A percentile compares a stretch with the other conserved stretches of the same genome.
phyloP scores from a whole-genome alignment of 2,329 filamentous ascomycete species.

The Zopfia rhizophila region DNA sequence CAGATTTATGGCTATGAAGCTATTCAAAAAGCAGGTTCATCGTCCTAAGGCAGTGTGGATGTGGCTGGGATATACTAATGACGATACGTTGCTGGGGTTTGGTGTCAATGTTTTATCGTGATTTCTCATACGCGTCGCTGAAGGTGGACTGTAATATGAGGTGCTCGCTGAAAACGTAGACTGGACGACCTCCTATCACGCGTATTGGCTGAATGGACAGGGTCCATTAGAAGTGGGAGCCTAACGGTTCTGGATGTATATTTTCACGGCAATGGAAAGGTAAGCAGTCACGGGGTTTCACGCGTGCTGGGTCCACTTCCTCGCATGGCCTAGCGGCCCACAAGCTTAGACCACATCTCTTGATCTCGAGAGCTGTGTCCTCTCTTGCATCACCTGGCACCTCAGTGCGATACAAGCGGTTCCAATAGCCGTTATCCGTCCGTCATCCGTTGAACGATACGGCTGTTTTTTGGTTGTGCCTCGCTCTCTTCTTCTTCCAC shows the following conservation, averaged over 20 bases:
- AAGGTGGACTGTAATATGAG: constrained; percentile 9
- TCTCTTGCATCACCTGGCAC: constrained; percentile 8
- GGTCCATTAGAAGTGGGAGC: constrained; percentile 2
- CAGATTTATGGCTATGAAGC: no score
- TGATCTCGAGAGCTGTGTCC: not conserved
- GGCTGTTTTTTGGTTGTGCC: no score
- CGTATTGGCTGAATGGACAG: constrained; percentile 4
- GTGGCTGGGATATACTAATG: no score
- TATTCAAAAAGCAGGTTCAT: no score
- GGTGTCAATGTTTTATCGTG: no score
- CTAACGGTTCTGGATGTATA: not conserved
- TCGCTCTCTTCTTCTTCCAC: no score
- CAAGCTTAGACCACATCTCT: not conserved
- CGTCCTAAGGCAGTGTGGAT: no score
- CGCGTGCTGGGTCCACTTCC: not conserved
- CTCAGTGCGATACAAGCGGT: no score
- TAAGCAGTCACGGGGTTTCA: constrained; percentile 3
- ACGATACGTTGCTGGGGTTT: no score
- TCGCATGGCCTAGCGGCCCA: not conserved
- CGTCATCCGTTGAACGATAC: no score
- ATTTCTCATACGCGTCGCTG: not conserved
- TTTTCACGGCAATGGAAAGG: constrained; percentile 1
- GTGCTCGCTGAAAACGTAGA: constrained; percentile 1
- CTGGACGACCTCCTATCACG: constrained; percentile 19
- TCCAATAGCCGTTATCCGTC: no score